These are phyloP conservation scores for Magnolia officinalis DNA, from an alignment of 164 flowering plant genomes.

Conservation along the genomic window DNA sequence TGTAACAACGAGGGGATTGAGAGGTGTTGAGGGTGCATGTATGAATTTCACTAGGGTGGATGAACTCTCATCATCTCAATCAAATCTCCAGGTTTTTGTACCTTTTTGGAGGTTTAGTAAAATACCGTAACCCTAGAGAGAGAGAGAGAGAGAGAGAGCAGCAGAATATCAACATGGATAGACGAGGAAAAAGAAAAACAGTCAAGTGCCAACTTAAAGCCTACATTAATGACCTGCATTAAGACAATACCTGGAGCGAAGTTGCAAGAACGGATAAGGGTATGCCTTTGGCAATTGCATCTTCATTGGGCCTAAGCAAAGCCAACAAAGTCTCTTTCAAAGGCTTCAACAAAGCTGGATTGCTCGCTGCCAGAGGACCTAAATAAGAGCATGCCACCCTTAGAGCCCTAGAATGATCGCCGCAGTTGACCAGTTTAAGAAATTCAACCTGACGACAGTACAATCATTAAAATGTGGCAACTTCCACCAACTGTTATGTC, in stretches of 20 bases:
- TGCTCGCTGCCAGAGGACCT: constrained; percentile 81
- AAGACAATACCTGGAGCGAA: constrained; percentile 72
- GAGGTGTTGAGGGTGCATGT: neutral
- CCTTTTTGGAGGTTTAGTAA: neutral
- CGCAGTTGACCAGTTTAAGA: constrained; percentile 72
- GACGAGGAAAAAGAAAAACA: too few relatives aligned
- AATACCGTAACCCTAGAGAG: neutral
- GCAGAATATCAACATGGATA: neutral
- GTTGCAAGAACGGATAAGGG: constrained; percentile 79
- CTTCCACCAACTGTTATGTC: neutral
- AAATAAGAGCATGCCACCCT: constrained; percentile 76
- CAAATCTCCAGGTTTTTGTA: neutral
- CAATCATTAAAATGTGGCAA: constrained; percentile 5
- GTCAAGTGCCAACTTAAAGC: neutral
- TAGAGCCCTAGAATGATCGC: constrained; percentile 73
- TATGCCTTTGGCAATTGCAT: constrained; percentile 45
- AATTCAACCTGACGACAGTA: constrained; percentile 72
- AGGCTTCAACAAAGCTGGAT: constrained; percentile 72
- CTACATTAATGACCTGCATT: neutral
- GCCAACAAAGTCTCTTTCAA: constrained; percentile 88
- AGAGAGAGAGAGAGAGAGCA: neutral
- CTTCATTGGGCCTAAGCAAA: constrained; percentile 66
- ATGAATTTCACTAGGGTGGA: neutral
- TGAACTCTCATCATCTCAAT: neutral
- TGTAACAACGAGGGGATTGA: too few relatives aligned